These are phyloP conservation scores for Pestalotiopsis sp. DNA, from an alignment of 2,329 filamentous ascomycete genomes.

Conservation along the genomic window DNA sequence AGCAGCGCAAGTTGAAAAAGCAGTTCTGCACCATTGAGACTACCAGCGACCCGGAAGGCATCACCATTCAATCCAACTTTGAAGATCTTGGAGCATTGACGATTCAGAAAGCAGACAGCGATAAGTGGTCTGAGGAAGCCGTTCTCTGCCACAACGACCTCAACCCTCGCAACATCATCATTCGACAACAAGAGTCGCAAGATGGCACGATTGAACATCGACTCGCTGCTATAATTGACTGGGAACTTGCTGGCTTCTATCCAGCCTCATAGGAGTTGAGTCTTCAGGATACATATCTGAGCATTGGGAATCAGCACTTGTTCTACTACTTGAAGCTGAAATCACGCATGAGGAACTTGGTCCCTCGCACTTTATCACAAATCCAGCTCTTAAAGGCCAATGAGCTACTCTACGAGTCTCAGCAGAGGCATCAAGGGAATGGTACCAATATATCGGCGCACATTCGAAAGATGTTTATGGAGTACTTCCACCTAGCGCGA, in stretches of 20 bases:
- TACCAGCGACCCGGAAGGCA: not conserved
- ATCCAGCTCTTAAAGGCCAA: constrained; percentile 18
- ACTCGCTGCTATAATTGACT: constrained; percentile 22
- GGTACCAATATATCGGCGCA: constrained; percentile 18
- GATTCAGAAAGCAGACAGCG: constrained; percentile 19
- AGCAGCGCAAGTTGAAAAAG: not conserved
- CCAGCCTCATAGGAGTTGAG: constrained; percentile 21
- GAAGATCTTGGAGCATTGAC: constrained; percentile 16
- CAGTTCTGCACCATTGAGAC: not conserved
- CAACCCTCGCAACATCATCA: constrained; percentile 20
- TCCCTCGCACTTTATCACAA: constrained; percentile 13
- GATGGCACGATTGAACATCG: constrained; percentile 7
- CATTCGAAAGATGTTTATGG: not conserved
- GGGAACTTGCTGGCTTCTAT: constrained; percentile 24
- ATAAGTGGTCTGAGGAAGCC: constrained; percentile 21
- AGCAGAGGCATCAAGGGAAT: constrained; percentile 13
- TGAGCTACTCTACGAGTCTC: constrained; percentile 20
- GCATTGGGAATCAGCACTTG: constrained; percentile 16
- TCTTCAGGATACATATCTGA: constrained; percentile 21
- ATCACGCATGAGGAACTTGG: not conserved
- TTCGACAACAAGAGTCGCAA: not conserved
- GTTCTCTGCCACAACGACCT: constrained; percentile 24
- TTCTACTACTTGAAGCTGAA: constrained; percentile 19
- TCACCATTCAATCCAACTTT: not conserved
- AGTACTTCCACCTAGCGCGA: not conserved